Percentiles rank a stretch among this genome's conserved stretches.
phyloP scores from a whole-genome alignment of 2,329 filamentous ascomycete species.

The Chalaropsis thielavioides region DNA sequence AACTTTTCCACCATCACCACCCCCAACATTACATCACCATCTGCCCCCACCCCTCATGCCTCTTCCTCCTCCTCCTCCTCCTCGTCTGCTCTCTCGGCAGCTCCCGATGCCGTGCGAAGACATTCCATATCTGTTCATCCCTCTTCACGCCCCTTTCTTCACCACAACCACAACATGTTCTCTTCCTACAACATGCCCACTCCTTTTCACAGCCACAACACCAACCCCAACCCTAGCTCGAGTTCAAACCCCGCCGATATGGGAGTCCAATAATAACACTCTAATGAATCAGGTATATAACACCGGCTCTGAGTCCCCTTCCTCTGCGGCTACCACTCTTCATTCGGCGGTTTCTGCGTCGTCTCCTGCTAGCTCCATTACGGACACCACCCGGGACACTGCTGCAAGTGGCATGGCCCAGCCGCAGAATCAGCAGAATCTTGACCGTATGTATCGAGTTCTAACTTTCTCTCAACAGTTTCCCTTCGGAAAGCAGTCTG shows the following conservation, averaged over 20 bases:
- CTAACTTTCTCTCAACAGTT: neutral
- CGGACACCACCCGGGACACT: conserved; percentile 47
- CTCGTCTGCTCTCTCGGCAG: neutral
- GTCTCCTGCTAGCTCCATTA: conserved; percentile 49
- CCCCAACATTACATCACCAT: conserved; percentile 1
- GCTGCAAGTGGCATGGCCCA: conserved; percentile 46
- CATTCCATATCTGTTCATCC: conserved; percentile 9
- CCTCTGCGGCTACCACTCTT: conserved; percentile 50
- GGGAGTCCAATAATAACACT: conserved; percentile 15
- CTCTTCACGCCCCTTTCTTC: neutral
- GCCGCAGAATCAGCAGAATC: conserved; percentile 29
- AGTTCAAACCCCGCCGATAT: conserved; percentile 2
- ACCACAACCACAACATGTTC: neutral
- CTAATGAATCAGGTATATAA: conserved; percentile 22
- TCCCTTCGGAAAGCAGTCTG: conserved; percentile 1
- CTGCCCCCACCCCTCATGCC: neutral
- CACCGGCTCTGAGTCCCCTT: conserved; percentile 55
- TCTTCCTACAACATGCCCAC: neutral
- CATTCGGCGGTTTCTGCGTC: conserved; percentile 32
- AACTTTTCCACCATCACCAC: conserved; percentile 10
- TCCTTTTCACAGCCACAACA: neutral
- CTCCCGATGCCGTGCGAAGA: conserved; percentile 6
- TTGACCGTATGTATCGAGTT: conserved; percentile 12
- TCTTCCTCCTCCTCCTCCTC: neutral
- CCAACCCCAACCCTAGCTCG: neutral